A percentile compares a stretch with the other conserved stretches of the same genome.
Evolutionary conservation across 345 rosid genomes (phyloP).

Genomic region (Viola odorata): DNA sequence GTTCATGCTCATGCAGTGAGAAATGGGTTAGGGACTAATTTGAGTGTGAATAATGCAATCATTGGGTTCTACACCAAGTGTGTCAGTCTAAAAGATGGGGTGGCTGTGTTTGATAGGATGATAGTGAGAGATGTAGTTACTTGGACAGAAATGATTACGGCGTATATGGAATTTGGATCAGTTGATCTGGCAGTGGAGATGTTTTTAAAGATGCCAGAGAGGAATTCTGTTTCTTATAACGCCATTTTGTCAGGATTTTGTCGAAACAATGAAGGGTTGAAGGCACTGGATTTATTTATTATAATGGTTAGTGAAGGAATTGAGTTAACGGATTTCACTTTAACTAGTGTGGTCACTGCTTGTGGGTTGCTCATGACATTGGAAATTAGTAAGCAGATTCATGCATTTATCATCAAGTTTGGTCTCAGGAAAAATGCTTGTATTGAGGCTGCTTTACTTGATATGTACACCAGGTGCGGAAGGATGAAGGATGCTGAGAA

Average conservation of each 20-base stretch:
- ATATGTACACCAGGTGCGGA: conserved; percentile 78
- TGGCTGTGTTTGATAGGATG: conserved; percentile 47
- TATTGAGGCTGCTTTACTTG: conserved; percentile 63
- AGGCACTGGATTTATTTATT: conserved; percentile 44
- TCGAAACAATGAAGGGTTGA: conserved; percentile 45
- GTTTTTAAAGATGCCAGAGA: conserved; percentile 59
- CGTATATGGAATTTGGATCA: conserved; percentile 61
- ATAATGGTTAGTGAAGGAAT: conserved; percentile 49
- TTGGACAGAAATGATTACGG: conserved; percentile 58
- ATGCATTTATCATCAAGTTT: conserved; percentile 60
- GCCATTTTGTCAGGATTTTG: conserved; percentile 67
- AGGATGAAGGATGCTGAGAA: conserved; percentile 71
- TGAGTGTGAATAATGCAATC: conserved; percentile 64
- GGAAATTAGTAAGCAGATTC: conserved; percentile 59
- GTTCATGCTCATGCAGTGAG: conserved; percentile 62
- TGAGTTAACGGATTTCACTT: conserved; percentile 56
- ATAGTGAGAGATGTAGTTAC: conserved; percentile 49
- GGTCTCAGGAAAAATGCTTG: conserved; percentile 50
- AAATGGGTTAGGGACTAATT: conserved; percentile 40
- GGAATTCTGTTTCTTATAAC: conserved; percentile 52
- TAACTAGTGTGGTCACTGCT: conserved; percentile 55
- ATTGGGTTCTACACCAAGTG: conserved; percentile 56
- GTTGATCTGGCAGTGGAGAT: conserved; percentile 55
- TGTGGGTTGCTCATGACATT: conserved; percentile 47
- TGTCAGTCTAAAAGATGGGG: conserved; percentile 40